These are phyloP conservation scores for Nakazawaea ambrosiae DNA, from an alignment of 805 yeast species.

Conservation along the genomic window DNA sequence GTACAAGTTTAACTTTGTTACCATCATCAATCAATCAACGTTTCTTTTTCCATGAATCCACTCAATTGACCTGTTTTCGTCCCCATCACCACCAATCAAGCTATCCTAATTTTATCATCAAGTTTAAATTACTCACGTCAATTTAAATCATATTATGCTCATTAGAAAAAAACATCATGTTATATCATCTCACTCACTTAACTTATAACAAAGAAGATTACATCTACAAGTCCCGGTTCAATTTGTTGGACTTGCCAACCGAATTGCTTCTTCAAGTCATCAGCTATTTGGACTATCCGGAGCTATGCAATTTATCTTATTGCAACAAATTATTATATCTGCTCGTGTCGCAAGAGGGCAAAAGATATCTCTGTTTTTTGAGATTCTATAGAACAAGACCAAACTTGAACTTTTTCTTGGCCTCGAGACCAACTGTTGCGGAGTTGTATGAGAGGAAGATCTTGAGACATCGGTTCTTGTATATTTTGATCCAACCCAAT, in stretches of 20 bases:
- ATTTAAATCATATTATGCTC: too few relatives aligned
- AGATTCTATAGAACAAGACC: background rate
- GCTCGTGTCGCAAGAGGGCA: background rate
- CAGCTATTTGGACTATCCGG: constrained; percentile 9
- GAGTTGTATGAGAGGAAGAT: constrained; percentile 6
- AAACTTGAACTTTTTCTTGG: background rate
- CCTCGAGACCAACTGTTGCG: constrained; percentile 1
- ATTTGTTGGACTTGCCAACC: constrained; percentile 1
- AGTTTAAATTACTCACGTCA: too few relatives aligned
- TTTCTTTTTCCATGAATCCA: too few relatives aligned
- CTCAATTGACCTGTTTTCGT: too few relatives aligned
- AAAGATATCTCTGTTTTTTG: background rate
- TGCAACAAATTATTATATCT: constrained; percentile 1
- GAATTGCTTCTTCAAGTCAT: constrained; percentile 7
- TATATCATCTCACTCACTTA: too few relatives aligned
- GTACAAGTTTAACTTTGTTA: too few relatives aligned
- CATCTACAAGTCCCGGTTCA: too few relatives aligned
- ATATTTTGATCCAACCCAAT: constrained; percentile 3
- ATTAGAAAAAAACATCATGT: too few relatives aligned
- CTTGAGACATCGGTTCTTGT: constrained; percentile 3
- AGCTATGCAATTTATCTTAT: background rate
- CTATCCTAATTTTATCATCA: too few relatives aligned
- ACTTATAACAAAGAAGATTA: too few relatives aligned
- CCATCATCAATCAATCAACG: too few relatives aligned
- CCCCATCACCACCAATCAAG: too few relatives aligned